Evolutionary conservation across 331 rosid species (phyloP).

Genomic region (Malus hybrid): DNA sequence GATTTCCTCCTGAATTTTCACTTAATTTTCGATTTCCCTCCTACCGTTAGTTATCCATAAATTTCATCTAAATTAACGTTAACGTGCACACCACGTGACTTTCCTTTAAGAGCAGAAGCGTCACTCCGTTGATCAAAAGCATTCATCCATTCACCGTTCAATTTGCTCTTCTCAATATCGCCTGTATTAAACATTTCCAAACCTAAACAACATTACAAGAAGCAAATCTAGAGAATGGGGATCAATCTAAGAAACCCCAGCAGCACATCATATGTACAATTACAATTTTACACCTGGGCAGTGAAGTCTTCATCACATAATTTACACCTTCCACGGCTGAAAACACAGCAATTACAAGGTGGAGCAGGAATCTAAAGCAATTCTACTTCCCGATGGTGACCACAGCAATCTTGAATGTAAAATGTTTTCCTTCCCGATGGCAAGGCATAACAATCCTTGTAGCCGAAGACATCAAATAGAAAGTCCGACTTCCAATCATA

Average conservation of each 20-base stretch:
- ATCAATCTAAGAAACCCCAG: slow-evolving; percentile 18
- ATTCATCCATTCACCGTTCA: too few species aligned
- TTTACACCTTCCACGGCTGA: background rate
- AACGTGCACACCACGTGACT: too few species aligned
- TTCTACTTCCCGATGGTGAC: slow-evolving; percentile 4
- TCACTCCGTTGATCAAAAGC: too few species aligned
- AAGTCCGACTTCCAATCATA: background rate
- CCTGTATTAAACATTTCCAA: background rate
- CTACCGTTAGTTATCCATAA: too few species aligned
- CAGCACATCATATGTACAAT: slow-evolving; percentile 8
- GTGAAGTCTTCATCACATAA: slow-evolving; percentile 6
- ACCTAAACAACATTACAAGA: slow-evolving; percentile 12
- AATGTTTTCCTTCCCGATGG: background rate
- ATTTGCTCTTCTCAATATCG: too few species aligned
- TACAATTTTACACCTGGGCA: slow-evolving; percentile 10
- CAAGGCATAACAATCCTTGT: slow-evolving; percentile 1
- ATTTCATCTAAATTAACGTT: too few species aligned
- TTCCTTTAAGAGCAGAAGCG: too few species aligned
- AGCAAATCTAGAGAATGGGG: slow-evolving; percentile 7
- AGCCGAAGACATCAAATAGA: background rate
- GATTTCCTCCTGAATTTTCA: too few species aligned
- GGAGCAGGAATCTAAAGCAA: slow-evolving; percentile 6
- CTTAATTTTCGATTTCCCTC: too few species aligned
- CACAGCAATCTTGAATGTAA: slow-evolving; percentile 5
- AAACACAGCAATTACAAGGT: slow-evolving; percentile 1